These are phyloP conservation scores for Aspergillus sp. DNA, from an alignment of 2,329 filamentous ascomycete genomes.

Conservation along the genomic window DNA sequence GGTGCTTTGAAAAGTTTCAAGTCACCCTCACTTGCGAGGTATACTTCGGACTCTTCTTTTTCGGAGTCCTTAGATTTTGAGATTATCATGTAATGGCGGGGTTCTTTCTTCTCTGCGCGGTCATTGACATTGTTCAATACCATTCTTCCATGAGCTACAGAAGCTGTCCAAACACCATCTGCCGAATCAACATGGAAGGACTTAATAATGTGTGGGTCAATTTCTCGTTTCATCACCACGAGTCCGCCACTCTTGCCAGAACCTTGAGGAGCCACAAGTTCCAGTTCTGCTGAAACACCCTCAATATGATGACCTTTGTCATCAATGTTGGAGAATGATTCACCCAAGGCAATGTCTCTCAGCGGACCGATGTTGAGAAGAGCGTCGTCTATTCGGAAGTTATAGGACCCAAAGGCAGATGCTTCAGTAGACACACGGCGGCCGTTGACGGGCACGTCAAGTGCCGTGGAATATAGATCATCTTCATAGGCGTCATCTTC, in stretches of 20 bases:
- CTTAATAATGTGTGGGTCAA: slow-evolving; percentile 64
- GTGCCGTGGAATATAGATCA: slow-evolving; percentile 39
- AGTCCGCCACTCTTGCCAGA: slow-evolving; percentile 56
- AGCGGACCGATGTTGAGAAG: slow-evolving; percentile 74
- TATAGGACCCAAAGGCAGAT: slow-evolving; percentile 47
- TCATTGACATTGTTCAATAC: slow-evolving; percentile 42
- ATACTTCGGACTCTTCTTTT: slow-evolving; percentile 70
- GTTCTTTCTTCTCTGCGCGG: slow-evolving; percentile 44
- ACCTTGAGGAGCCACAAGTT: slow-evolving; percentile 49
- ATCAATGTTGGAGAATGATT: slow-evolving; percentile 40
- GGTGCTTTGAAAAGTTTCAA: slow-evolving; percentile 70
- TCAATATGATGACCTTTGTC: slow-evolving; percentile 39
- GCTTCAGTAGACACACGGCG: slow-evolving; percentile 13
- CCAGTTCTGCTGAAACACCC: slow-evolving; percentile 33
- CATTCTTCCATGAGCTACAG: slow-evolving; percentile 37
- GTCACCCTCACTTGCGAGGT: slow-evolving; percentile 62
- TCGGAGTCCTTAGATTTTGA: slow-evolving; percentile 59
- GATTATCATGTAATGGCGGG: slow-evolving; percentile 72
- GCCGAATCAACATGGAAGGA: slow-evolving; percentile 65
- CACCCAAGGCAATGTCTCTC: slow-evolving; percentile 63
- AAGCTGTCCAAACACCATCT: slow-evolving; percentile 74
- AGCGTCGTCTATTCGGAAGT: slow-evolving; percentile 68
- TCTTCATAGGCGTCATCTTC: slow-evolving; percentile 53
- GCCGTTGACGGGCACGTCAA: slow-evolving; percentile 12
- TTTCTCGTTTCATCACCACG: slow-evolving; percentile 66